Base-by-base conservation (phyloP, 169 alveolate genomes). In the Haemoproteus tartakovskyi region DNA sequence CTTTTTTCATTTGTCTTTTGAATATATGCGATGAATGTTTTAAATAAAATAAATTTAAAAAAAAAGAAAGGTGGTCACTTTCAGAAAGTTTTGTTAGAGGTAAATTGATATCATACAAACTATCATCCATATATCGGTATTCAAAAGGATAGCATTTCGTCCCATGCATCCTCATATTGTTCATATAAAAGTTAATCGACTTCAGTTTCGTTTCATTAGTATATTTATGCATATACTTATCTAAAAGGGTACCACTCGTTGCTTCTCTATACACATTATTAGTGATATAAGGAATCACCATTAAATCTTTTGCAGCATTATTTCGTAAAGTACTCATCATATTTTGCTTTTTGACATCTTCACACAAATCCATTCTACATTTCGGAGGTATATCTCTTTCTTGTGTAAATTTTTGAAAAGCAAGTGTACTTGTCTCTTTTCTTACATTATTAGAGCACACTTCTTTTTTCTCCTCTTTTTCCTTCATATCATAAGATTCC, bases 1-100 rank as follows among this genome's bases (percentile, higher is more conserved):
- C 84, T 50, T 57, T 74, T 45, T 56, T 56, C 19, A 74, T 56
- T 74, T 74, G 78, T 38, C 59, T 74, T 36, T 74, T 74, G 54
- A 74, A 37, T 56, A 74, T 57, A 74, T 74, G 46, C 0, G 74
- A 59, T 12, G 84, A 30, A 26, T 51, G 54, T 57, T 74, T 74
- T 40, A 74, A 27, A 57, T 74, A 74, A 43, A 74, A 74, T 48
- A 74, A 60, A 57, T 74, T 57, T 38, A 74, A 33, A 47, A 74
- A 74, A 46, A 74, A 74, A 4, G 84, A 57, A 41, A 21, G 41
- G 22, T 74, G 62, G 40, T 74, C 84, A 43, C 59, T 57, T 61
- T 74, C 84, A 8, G 84, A 6, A 19, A 74, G 5, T 9, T 57
- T 74, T 46, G 47, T 37, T 46, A 74, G 40, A 11, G 84, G 84